phyloP scores from a whole-genome alignment of 108 stramenopile genomes.

The Asterionellopsis glacialis region DNA sequence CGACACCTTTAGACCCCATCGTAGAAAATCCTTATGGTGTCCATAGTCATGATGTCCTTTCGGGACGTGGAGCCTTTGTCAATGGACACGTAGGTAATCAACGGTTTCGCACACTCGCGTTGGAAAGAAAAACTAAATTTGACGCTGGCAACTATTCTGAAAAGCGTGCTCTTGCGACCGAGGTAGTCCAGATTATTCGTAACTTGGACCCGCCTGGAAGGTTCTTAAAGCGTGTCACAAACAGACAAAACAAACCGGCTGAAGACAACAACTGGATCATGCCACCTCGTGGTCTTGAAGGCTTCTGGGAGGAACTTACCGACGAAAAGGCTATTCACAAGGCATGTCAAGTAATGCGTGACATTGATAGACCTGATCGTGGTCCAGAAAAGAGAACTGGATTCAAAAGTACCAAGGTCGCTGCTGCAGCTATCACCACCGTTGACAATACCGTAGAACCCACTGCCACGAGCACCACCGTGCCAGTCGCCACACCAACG shows the following conservation, averaged over 20 bases:
- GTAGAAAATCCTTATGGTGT: conserved; percentile 51
- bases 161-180: conserved; percentile 58
- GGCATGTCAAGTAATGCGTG: conserved; percentile 74
- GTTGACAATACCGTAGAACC: too few species aligned
- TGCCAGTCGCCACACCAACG: too few species aligned
- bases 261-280: conserved; percentile 1
- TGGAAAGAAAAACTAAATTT: conserved; percentile 51
- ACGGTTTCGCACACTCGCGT: conserved; percentile 42
- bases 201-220: conserved; percentile 76
- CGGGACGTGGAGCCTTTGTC: conserved; percentile 63
- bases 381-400: conserved; percentile 4
- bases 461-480: too few species aligned
- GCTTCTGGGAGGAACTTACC: conserved; percentile 59
- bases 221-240: conserved; percentile 43
- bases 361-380: conserved; percentile 54
- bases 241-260: background rate
- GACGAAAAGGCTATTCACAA: conserved; percentile 64
- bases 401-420: background rate
- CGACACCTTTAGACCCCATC: conserved; percentile 18
- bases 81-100: conserved; percentile 42
- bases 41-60: conserved; percentile 49
- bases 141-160: conserved; percentile 58
- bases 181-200: conserved; percentile 62
- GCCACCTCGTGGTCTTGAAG: conserved; percentile 23
- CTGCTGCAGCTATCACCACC: too few species aligned